These are phyloP conservation scores for Hemisphaericaspora xylofermentans DNA, from an alignment of 1,139 yeast genomes.

Conservation along the genomic window DNA sequence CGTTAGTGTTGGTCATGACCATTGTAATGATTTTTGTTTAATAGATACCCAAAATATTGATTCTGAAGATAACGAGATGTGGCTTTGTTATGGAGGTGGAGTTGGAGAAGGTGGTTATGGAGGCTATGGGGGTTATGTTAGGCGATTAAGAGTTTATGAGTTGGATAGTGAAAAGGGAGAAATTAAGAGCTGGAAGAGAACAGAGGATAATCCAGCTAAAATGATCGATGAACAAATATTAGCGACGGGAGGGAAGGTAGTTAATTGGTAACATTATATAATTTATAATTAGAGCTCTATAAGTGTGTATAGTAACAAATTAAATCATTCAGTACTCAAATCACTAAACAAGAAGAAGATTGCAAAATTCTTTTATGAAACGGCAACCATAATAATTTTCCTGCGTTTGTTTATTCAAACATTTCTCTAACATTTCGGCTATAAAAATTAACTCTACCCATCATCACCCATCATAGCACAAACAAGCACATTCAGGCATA, in stretches of 20 bases:
- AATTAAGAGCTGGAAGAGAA: slow-evolving; percentile 73
- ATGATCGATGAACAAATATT: slow-evolving; percentile 58
- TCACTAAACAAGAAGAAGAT: too few relatives aligned
- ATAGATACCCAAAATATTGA: slow-evolving; percentile 36
- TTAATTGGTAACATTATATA: slow-evolving; percentile 15
- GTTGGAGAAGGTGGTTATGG: slow-evolving; percentile 94
- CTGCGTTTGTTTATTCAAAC: too few relatives aligned
- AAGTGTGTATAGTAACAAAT: too few relatives aligned
- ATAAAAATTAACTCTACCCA: too few relatives aligned
- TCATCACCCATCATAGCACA: neutral
- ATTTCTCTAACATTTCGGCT: neutral
- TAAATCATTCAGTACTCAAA: too few relatives aligned
- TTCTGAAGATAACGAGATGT: slow-evolving; percentile 46
- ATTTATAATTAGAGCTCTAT: too few relatives aligned
- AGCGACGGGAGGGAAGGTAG: slow-evolving; percentile 48
- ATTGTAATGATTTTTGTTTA: slow-evolving; percentile 86
- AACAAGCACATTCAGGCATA: too few relatives aligned
- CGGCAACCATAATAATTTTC: too few relatives aligned
- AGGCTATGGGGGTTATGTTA: slow-evolving; percentile 80
- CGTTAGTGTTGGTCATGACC: slow-evolving; percentile 88
- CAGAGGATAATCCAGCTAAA: slow-evolving; percentile 51
- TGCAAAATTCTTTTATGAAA: neutral
- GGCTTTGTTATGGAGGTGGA: slow-evolving; percentile 95
- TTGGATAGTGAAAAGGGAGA: slow-evolving; percentile 52
- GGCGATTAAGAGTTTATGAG: slow-evolving; percentile 73